Evolutionary conservation across 495 filamentous ascomycete genomes (phyloP), one percentile per base, ranked within the genome.

Genomic region (Penicillium argentinense): DNA sequence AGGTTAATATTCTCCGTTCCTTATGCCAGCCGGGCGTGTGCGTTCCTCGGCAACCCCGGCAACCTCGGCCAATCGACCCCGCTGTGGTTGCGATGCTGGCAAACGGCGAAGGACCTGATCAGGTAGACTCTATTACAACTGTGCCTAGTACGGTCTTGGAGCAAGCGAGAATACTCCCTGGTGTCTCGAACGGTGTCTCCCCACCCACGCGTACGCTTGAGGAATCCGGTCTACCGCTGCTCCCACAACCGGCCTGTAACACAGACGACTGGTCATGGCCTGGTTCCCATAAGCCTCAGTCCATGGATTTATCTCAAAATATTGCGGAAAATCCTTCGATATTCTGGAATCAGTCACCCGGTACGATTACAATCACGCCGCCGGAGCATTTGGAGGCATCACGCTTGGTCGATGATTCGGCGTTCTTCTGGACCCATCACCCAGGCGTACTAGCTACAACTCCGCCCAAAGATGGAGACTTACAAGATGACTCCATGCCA

Each of bases 61-160:
- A 50, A 47, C 42, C 53, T 12, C 43, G 23, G 18, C 52, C 52
- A 41, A 24, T 56, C 32, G 42, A 50, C 22, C 47, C 47, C 8
- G 42, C 37, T 34, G 42, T 56, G 11, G 29, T 46, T 17, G 39
- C 45, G 5, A 41, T 51, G 30, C 28, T 56, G 14, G 11, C 42
- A 37, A 30, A 33, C 9, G 28, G 14, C 9, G 22, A 42, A 14
- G 11, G 25, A 4, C 9, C 30, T 7, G 18, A 26, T 38, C 36
- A 9, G 24, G 24, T 8, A 8, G 2, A 2, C n/a, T 11, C 18
- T 21, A 18, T 21, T 5, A 16, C 30, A 12, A 7, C 4, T 18
- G 16, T 19, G 11, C 5, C 27, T 8, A 24, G 17, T 16, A 11
- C 28, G 6, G 1, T n/a, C 7, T 1, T 21, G 17, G 1, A 5